These are phyloP conservation scores for Cercophora newfieldiana DNA, from an alignment of 495 filamentous ascomycete genomes.

Conservation along the genomic window DNA sequence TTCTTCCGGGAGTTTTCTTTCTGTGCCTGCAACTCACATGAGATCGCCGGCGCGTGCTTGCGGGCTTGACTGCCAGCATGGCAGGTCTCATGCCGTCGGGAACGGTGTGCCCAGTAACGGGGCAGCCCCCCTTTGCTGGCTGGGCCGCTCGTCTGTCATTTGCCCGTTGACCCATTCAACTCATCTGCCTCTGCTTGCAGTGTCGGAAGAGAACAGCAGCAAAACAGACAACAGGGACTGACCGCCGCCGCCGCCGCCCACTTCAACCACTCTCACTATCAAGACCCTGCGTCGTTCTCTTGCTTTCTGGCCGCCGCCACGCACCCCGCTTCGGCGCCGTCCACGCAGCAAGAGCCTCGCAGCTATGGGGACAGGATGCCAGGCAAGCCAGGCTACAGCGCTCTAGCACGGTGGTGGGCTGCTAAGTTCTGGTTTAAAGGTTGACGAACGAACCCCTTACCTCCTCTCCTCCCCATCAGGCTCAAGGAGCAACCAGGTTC, in stretches of 20 bases:
- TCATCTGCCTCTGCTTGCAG: not conserved
- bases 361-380: not conserved
- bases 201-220: not conserved
- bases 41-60: constrained; percentile 28
- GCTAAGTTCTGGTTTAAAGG: not conserved
- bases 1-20: constrained; percentile 14
- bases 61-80: constrained; percentile 27
- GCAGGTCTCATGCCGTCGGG: constrained; percentile 20
- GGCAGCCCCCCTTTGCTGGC: constrained; percentile 1
- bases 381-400: not conserved
- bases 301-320: constrained; percentile 2
- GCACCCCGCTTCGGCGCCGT: not conserved
- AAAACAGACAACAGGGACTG: not conserved
- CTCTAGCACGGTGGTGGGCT: not conserved
- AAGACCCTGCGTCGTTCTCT: not conserved
- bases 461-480: not conserved
- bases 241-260: too few species aligned
- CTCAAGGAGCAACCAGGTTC: not conserved
- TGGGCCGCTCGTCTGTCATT: not conserved
- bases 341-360: not conserved
- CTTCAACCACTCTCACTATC: too few species aligned
- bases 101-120: not conserved
- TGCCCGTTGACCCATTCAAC: too few species aligned
- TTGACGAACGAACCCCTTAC: not conserved
- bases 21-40: constrained; percentile 10